These are phyloP conservation scores for Parathielavia appendiculata DNA, from an alignment of 495 filamentous ascomycete genomes.

Conservation along the genomic window DNA sequence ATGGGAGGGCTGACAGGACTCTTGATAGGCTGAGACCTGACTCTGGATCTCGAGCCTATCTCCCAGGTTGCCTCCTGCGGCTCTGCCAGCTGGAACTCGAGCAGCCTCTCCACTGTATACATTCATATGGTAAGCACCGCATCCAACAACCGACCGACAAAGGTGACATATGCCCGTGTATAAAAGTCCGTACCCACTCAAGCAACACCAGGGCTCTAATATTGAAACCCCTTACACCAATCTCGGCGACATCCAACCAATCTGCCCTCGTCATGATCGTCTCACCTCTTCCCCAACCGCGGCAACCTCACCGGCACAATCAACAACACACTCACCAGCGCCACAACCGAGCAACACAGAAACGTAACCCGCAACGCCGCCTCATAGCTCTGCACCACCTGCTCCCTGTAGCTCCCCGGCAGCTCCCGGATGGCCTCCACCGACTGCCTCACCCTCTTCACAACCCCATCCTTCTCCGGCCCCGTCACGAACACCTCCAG, in stretches of 20 bases:
- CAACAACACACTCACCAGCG: constrained; percentile 44
- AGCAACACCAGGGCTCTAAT: not conserved
- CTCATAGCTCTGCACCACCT: constrained; percentile 57
- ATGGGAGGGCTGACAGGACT: constrained; percentile 35
- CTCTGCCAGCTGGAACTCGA: no score
- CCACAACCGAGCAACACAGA: constrained; percentile 47
- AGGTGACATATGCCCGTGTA: no score
- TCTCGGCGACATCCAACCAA: not conserved
- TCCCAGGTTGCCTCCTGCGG: not conserved
- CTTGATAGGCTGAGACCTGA: constrained; percentile 14
- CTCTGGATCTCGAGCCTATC: no score
- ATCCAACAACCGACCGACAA: no score
- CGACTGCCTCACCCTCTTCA: constrained; percentile 36
- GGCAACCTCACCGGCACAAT: constrained; percentile 51
- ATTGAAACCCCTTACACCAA: no score
- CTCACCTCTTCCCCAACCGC: constrained; percentile 45
- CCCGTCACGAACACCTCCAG: constrained; percentile 54
- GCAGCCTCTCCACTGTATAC: no score
- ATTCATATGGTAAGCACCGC: no score
- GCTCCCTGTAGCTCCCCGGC: constrained; percentile 31
- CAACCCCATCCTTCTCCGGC: constrained; percentile 35
- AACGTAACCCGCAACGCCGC: constrained; percentile 53
- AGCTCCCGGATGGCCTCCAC: constrained; percentile 43
- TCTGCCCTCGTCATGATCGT: no score
- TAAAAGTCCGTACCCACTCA: not conserved